phyloP scores from a whole-genome alignment of 1,284 basidiomycete genomes.

The Hemileia vastatrix region DNA sequence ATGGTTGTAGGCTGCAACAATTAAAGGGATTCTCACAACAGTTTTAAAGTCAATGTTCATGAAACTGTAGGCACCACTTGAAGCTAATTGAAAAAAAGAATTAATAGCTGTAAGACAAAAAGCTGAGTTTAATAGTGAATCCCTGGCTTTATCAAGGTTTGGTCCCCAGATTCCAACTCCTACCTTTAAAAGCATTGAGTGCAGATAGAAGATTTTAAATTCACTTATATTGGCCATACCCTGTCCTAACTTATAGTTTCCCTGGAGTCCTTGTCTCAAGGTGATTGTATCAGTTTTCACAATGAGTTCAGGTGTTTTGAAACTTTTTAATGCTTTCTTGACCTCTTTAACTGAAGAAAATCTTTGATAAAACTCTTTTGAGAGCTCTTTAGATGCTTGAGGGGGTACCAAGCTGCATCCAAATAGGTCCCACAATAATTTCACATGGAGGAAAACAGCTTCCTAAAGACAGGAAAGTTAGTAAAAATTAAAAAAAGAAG shows the following conservation, averaged over 20 bases:
- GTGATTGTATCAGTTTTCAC: too few relatives aligned
- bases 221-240: conserved; percentile 5
- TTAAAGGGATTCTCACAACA: not conserved
- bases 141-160: conserved; percentile 5
- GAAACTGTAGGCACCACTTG: conserved; percentile 3
- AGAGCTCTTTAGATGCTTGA: too few relatives aligned
- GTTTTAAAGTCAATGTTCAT: conserved; percentile 10
- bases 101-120: conserved; percentile 3
- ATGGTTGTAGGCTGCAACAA: conserved; percentile 6
- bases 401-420: too few relatives aligned
- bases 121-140: conserved; percentile 1
- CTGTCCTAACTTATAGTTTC: conserved; percentile 5
- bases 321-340: not conserved
- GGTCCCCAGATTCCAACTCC: conserved; percentile 5
- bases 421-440: too few relatives aligned
- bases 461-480: too few relatives aligned
- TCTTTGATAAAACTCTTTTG: not conserved
- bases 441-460: too few relatives aligned
- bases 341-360: conserved; percentile 7
- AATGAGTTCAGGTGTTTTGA: too few relatives aligned
- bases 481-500: too few relatives aligned
- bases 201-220: conserved; percentile 4
- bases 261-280: too few relatives aligned
- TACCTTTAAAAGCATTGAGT: not conserved
- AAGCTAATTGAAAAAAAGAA: conserved; percentile 1